Evolutionary conservation across 139 green algal genomes (phyloP).

Genomic region (Chlamydomonas sp.): DNA sequence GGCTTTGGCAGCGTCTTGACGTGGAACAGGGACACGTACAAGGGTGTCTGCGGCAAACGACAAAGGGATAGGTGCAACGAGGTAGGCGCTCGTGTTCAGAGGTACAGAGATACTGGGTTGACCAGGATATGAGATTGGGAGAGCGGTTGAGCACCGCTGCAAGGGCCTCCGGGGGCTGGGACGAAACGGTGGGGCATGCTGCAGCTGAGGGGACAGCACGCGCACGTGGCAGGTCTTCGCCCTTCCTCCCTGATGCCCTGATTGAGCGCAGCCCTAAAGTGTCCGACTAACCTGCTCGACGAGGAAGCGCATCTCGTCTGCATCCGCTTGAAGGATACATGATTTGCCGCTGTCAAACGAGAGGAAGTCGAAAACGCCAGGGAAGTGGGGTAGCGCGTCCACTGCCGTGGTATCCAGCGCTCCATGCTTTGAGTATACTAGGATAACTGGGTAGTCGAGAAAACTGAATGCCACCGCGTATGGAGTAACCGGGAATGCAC

Average conservation of each 20-base stretch:
- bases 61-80: neutral
- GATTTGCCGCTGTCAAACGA: slow-evolving; percentile 39
- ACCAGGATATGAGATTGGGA: too few relatives aligned
- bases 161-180: neutral
- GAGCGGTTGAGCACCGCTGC: too few relatives aligned
- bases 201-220: too few relatives aligned
- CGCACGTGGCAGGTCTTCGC: too few relatives aligned
- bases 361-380: slow-evolving; percentile 10
- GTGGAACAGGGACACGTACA: slow-evolving; percentile 49
- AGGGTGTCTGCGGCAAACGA: slow-evolving; percentile 23
- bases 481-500: neutral
- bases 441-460: slow-evolving; percentile 47
- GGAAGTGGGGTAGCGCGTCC: neutral
- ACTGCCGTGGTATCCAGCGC: neutral
- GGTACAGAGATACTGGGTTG: neutral
- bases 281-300: slow-evolving; percentile 32
- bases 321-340: slow-evolving; percentile 36
- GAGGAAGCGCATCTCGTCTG: slow-evolving; percentile 38
- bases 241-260: neutral
- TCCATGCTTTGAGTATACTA: slow-evolving; percentile 36
- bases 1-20: slow-evolving; percentile 43
- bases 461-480: slow-evolving; percentile 44
- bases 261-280: neutral
- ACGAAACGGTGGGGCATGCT: neutral
- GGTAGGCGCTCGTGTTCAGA: too few relatives aligned